These are phyloP conservation scores for Pythium dissotocum DNA, from an alignment of 352 stramenopile genomes.

Conservation along the genomic window DNA sequence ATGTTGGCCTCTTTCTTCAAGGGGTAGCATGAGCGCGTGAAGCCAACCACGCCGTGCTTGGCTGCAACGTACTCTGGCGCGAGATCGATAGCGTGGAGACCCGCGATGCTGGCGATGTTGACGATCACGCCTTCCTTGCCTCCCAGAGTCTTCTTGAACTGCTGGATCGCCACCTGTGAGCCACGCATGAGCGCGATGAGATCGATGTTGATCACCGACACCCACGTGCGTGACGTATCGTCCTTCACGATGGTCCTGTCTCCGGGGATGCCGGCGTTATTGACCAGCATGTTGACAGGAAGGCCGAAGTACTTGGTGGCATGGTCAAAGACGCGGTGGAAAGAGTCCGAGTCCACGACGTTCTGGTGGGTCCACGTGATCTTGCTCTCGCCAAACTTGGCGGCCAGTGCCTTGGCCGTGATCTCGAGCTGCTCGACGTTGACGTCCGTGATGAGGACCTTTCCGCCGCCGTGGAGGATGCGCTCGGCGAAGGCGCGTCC, in stretches of 20 bases:
- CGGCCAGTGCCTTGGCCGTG: slow-evolving; percentile 38
- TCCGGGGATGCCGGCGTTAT: slow-evolving; percentile 77
- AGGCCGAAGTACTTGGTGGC: slow-evolving; percentile 57
- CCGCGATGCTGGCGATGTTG: slow-evolving; percentile 72
- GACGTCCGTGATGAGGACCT: slow-evolving; percentile 79
- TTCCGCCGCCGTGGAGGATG: slow-evolving; percentile 50
- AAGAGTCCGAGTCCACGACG: slow-evolving; percentile 65
- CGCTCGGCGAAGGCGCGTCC: slow-evolving; percentile 62
- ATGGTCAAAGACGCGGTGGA: slow-evolving; percentile 59
- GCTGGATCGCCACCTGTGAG: slow-evolving; percentile 56
- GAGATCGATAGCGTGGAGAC: slow-evolving; percentile 51
- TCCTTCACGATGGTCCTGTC: slow-evolving; percentile 52
- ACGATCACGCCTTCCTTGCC: slow-evolving; percentile 67
- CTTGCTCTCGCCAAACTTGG: slow-evolving; percentile 48
- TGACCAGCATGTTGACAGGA: slow-evolving; percentile 73
- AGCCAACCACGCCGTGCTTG: slow-evolving; percentile 73
- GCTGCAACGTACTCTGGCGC: slow-evolving; percentile 68
- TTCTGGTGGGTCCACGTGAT: slow-evolving; percentile 71
- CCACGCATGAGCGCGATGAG: slow-evolving; percentile 69
- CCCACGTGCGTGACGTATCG: slow-evolving; percentile 44
- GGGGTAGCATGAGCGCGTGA: slow-evolving; percentile 66
- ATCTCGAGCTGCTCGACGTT: slow-evolving; percentile 59
- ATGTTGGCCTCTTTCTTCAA: slow-evolving; percentile 71
- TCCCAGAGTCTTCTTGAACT: slow-evolving; percentile 62
- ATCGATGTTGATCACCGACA: slow-evolving; percentile 73